A percentile compares a stretch with the other conserved stretches of the same genome.
Evolutionary conservation across 768 basidiomycete genomes (phyloP).

Genomic region (Sutorius australiensis): DNA sequence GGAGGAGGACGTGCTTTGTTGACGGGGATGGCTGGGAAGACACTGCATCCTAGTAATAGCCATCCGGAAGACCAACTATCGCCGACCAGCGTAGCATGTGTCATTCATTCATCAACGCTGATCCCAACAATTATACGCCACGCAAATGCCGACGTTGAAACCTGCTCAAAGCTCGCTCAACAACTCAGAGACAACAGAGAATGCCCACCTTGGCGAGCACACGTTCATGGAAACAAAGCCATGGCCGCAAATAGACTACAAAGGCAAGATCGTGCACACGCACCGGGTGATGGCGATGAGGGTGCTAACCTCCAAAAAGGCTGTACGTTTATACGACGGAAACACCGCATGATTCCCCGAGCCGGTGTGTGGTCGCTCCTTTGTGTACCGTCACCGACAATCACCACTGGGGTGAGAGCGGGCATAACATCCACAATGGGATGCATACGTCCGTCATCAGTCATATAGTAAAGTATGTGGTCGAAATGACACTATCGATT

Average conservation of each 20-base stretch:
- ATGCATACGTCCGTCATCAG: not conserved
- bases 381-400: not conserved
- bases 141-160: not conserved
- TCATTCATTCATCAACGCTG: slow-evolving; percentile 10
- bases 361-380: too few species aligned
- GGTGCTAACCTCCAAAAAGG: too few species aligned
- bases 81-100: slow-evolving; percentile 2
- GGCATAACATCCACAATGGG: not conserved
- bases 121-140: slow-evolving; percentile 7
- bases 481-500: not conserved
- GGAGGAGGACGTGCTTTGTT: slow-evolving; percentile 5
- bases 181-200: not conserved
- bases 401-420: not conserved
- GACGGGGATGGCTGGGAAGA: slow-evolving; percentile 1
- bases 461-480: not conserved
- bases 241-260: not conserved
- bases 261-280: too few species aligned
- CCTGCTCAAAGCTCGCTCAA: not conserved
- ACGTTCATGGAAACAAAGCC: slow-evolving; percentile 14
- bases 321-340: too few species aligned
- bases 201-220: not conserved
- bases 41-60: slow-evolving; percentile 16
- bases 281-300: too few species aligned
- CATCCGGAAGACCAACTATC: slow-evolving; percentile 13
- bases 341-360: too few species aligned